Evolutionary conservation across 2,329 filamentous ascomycete genomes (phyloP).

Genomic region (Pestalotiopsis sp.): DNA sequence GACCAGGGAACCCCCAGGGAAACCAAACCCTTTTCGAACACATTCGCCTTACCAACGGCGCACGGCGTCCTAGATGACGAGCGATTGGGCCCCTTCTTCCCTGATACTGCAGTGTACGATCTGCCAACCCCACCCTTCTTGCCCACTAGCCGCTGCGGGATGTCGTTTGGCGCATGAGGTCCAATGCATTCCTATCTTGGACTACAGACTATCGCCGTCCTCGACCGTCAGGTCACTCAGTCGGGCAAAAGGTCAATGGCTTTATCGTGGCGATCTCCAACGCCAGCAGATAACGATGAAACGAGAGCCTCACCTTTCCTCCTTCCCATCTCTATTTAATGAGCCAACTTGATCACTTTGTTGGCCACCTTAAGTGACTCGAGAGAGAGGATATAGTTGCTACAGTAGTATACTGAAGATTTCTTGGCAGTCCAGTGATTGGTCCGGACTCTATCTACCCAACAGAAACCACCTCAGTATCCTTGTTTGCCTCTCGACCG

Average conservation of each 20-base stretch:
- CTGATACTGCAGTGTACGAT: conserved; percentile 9
- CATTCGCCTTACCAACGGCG: background rate
- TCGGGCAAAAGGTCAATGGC: background rate
- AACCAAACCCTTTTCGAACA: background rate
- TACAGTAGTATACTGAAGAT: background rate
- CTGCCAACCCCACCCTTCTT: conserved; percentile 12
- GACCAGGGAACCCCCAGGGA: background rate
- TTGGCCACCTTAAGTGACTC: background rate
- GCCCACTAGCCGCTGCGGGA: conserved; percentile 12
- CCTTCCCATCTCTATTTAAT: background rate
- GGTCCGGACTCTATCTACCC: background rate
- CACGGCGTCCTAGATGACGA: background rate
- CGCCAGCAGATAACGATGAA: background rate
- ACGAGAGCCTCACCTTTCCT: background rate
- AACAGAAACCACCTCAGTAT: background rate
- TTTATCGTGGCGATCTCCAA: background rate
- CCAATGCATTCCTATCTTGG: conserved; percentile 1
- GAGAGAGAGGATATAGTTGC: background rate
- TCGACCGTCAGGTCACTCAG: background rate
- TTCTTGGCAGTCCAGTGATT: background rate
- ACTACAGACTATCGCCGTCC: background rate
- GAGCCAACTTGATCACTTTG: background rate
- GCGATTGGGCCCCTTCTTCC: conserved; percentile 12
- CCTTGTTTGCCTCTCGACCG: conserved; percentile 3
- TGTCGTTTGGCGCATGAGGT: conserved; percentile 8